Conservation (phyloP, 495 filamentous ascomycete genomes). For the Massariosphaeria phaeospora region DNA sequence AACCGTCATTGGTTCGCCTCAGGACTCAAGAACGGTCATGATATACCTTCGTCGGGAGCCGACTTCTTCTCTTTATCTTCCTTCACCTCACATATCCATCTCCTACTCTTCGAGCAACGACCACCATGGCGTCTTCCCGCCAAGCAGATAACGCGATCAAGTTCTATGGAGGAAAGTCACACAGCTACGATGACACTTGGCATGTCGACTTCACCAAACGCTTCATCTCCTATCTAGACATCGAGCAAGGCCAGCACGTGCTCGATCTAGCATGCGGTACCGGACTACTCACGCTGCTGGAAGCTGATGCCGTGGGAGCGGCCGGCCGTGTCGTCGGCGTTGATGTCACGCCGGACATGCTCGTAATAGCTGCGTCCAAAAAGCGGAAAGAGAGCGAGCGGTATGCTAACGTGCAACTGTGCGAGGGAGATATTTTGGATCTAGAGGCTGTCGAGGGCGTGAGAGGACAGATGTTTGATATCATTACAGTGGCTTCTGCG, state of each 20-base stretch:
- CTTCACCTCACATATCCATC: too few relatives aligned
- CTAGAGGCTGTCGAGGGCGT: conserved; percentile 31
- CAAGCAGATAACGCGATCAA: too few relatives aligned
- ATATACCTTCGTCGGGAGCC: too few relatives aligned
- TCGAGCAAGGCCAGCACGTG: conserved; percentile 37
- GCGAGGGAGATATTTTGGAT: conserved; percentile 41
- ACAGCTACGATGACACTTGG: conserved; percentile 32
- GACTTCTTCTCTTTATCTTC: too few relatives aligned
- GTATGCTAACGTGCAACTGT: conserved; percentile 35
- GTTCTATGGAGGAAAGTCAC: too few relatives aligned
- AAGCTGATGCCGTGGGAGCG: conserved; percentile 36
- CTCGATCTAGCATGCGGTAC: conserved; percentile 48
- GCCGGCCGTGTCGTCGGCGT: conserved; percentile 42
- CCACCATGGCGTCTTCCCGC: too few relatives aligned
- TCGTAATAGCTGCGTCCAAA: conserved; percentile 37
- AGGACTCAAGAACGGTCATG: too few relatives aligned
- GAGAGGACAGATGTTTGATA: conserved; percentile 36
- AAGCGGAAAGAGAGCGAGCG: conserved; percentile 20
- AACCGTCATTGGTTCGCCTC: too few relatives aligned
- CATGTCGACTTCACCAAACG: conserved; percentile 30
- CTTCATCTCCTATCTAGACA: conserved; percentile 9
- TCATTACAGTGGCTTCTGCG: conserved; percentile 40
- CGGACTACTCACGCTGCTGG: conserved; percentile 41
- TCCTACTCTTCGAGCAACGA: too few relatives aligned
- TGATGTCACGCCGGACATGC: conserved; percentile 43